Conservation (phyloP, 2,329 filamentous ascomycete genomes). For the Waltergamsia citrina region DNA sequence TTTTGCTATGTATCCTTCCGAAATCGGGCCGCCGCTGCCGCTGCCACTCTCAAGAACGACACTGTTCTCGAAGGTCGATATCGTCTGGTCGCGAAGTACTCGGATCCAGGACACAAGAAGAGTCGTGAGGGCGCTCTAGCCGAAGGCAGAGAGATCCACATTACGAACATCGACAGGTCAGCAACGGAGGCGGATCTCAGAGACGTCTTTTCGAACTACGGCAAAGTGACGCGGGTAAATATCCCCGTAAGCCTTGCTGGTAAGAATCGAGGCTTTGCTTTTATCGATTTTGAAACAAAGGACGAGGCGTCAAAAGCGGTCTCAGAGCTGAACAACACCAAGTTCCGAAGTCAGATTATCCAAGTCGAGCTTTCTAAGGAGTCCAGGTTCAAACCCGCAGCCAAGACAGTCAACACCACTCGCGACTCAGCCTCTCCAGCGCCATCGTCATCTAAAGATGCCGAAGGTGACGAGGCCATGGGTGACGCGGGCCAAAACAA, state of each 20-base stretch:
- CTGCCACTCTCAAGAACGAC: conserved; percentile 65
- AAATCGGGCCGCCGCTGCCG: conserved; percentile 54
- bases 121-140: conserved; percentile 68
- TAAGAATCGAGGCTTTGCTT: conserved; percentile 68
- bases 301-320: conserved; percentile 59
- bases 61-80: conserved; percentile 58
- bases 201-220: conserved; percentile 65
- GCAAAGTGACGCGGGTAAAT: conserved; percentile 62
- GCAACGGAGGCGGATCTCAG: conserved; percentile 59
- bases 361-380: conserved; percentile 53
- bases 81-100: conserved; percentile 70
- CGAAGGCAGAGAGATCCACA: conserved; percentile 81
- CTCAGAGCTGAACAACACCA: conserved; percentile 59
- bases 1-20: conserved; percentile 96
- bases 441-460: conserved; percentile 14
- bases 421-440: conserved; percentile 22
- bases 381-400: conserved; percentile 45
- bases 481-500: conserved; percentile 14
- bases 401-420: conserved; percentile 29
- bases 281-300: conserved; percentile 65
- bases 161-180: conserved; percentile 57
- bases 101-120: conserved; percentile 72
- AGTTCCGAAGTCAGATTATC: conserved; percentile 58
- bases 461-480: conserved; percentile 29
- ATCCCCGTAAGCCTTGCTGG: conserved; percentile 60